These are phyloP conservation scores for Macrolepiota albuminosa DNA, from an alignment of 768 basidiomycete genomes.

Conservation along the genomic window DNA sequence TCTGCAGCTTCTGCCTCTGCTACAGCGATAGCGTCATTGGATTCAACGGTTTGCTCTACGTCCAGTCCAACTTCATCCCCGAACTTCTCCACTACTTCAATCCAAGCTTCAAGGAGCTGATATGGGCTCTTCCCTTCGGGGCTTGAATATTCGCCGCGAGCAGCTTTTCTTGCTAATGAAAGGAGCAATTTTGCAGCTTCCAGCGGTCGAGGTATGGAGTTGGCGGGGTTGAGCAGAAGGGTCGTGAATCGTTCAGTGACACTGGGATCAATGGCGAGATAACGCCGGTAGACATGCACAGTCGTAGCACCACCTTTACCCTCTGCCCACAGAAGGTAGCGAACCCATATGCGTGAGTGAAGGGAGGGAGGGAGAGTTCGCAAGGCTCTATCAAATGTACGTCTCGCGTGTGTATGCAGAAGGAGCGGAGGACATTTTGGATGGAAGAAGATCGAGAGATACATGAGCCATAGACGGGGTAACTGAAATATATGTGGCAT, in stretches of 20 bases:
- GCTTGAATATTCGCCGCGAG: constrained; percentile 76
- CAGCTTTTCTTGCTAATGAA: constrained; percentile 77
- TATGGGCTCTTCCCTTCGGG: constrained; percentile 95
- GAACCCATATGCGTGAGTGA: constrained; percentile 88
- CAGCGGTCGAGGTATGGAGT: constrained; percentile 64
- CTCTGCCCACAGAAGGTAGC: constrained; percentile 93
- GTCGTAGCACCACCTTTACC: constrained; percentile 71
- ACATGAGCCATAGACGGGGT: constrained; percentile 92
- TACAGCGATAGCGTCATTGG: constrained; percentile 46
- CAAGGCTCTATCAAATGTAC: constrained; percentile 91
- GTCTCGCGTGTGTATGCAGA: constrained; percentile 85
- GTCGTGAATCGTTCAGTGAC: constrained; percentile 75
- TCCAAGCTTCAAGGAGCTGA: constrained; percentile 87
- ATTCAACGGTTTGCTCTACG: constrained; percentile 63
- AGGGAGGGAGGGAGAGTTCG: constrained; percentile 91
- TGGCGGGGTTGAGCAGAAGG: constrained; percentile 60
- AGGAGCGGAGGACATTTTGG: constrained; percentile 81
- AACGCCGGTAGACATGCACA: constrained; percentile 83
- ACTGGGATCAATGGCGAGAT: constrained; percentile 76
- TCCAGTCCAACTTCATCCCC: constrained; percentile 92
- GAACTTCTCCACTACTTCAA: constrained; percentile 85
- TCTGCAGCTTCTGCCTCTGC: constrained; percentile 36
- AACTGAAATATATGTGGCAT: constrained; percentile 43
- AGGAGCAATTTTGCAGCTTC: constrained; percentile 92
- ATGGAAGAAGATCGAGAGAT: constrained; percentile 86